Percentiles rank a stretch among this genome's conserved stretches.
Conservation (phyloP, 208 protist species). For the Acanthamoeba divionensis region DNA sequence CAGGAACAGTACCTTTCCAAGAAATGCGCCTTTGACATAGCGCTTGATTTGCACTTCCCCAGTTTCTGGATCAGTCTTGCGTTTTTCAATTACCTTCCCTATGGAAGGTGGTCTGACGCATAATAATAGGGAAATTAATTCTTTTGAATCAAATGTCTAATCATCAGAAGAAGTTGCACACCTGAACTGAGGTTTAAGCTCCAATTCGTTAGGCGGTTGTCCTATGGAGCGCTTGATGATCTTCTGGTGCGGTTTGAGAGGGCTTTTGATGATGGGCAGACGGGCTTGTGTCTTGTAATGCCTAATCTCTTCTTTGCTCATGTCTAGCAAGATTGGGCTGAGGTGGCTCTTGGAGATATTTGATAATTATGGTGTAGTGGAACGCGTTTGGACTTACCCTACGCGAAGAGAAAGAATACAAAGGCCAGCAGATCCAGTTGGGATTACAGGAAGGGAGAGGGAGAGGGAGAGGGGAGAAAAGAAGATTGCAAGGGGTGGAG, state of each 20-base stretch:
- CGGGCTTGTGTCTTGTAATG: constrained; percentile 20
- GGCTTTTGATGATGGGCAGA: not conserved
- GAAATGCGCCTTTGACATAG: not conserved
- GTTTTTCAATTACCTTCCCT: constrained; percentile 18
- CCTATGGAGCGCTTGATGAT: not conserved
- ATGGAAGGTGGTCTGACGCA: not conserved
- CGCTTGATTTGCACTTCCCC: not conserved
- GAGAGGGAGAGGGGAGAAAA: not conserved
- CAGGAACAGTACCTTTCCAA: not conserved
- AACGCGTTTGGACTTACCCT: no score
- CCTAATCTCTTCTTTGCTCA: not conserved
- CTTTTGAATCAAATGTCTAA: not conserved
- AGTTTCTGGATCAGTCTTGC: constrained; percentile 22
- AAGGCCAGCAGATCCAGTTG: not conserved
- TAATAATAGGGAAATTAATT: not conserved
- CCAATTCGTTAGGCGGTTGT: not conserved
- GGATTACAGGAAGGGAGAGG: not conserved
- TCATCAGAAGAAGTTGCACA: not conserved
- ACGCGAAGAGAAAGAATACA: not conserved
- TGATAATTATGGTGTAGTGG: no score
- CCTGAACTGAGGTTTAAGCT: not conserved
- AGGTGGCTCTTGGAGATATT: no score
- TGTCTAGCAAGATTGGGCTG: no score
- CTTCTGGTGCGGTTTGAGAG: not conserved
- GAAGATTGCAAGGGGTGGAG: not conserved